Evolutionary conservation across 768 basidiomycete genomes (phyloP), one percentile per base, ranked within the genome.

Genomic region (Lanmaoa pseudosensibilis): DNA sequence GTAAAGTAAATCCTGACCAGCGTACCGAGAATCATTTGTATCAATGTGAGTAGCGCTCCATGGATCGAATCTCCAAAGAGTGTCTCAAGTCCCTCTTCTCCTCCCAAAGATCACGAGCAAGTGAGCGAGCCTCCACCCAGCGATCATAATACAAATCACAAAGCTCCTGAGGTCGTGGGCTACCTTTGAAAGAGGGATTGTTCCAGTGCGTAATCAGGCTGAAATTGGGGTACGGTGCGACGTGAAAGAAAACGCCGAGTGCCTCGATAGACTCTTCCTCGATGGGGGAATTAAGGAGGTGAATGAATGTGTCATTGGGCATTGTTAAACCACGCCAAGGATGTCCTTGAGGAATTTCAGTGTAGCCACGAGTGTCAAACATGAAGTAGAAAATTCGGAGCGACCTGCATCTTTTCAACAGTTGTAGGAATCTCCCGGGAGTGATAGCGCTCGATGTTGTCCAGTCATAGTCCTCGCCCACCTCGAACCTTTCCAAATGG

Each of bases 361-460:
- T 57, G 39, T 54, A 64, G 4, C 55, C 62, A 13, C 39, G 34
- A 2, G 51, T 51, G 23, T 65, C 56, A 11, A 61, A 18, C 36
- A 15, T 53, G 25, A 58, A 25, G 34, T 1, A 12, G 13, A 65
- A 21, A 11, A 27, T 21, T 21, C 37, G 46, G 18, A 65, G 62
- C 2, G 43, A 64, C 34, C 50, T 54, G 40, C 58, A 64, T n/a
- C 18, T 56, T 21, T 59, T 60, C 27, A 65, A 1, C 12, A 65
- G 37, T 27, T 44, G 52, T 27, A 56, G 7, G 27, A 65, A 59
- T 16, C 64, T 57, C 1, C 8, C 13, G 1, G 52, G 59, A 3
- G 60, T 63, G 46, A 65, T 52, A 11, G 12, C 55, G 4, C 58
- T 55, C 9, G 36, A 45, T 15, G 36, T 1, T 7, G 36, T 23